Conservation (phyloP, 306 rosid genomes). For the Malus sylvestris region DNA sequence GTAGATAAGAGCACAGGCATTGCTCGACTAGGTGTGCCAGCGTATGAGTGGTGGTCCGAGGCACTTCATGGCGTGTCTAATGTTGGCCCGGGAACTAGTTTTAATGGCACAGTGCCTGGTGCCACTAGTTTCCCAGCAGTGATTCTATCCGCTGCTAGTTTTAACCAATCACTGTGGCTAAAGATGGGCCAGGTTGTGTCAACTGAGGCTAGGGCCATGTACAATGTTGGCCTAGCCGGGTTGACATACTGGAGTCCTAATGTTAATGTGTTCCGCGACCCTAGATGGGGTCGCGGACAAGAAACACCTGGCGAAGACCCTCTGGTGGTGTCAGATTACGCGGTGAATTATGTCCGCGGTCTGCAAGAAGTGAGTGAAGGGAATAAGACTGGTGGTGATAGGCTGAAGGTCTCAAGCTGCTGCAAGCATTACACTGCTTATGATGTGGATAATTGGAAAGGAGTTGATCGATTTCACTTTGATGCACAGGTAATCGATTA, state of each 20-base stretch:
- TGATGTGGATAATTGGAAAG: conserved; percentile 74
- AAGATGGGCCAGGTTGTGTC: conserved; percentile 71
- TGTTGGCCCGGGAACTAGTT: conserved; percentile 54
- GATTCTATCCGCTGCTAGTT: conserved; percentile 60
- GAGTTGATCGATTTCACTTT: conserved; percentile 60
- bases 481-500: conserved; percentile 52
- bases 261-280: conserved; percentile 70
- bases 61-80: conserved; percentile 74
- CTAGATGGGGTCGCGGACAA: conserved; percentile 74
- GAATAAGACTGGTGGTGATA: conserved; percentile 29
- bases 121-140: conserved; percentile 71
- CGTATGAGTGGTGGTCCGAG: conserved; percentile 82
- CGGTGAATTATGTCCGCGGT: conserved; percentile 60
- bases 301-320: conserved; percentile 91
- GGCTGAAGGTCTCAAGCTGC: conserved; percentile 80
- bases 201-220: conserved; percentile 78
- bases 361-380: conserved; percentile 51
- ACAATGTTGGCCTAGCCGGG: conserved; percentile 67
- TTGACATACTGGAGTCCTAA: conserved; percentile 84
- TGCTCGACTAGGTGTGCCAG: conserved; percentile 55
- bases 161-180: conserved; percentile 49
- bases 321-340: conserved; percentile 50
- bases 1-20: conserved; percentile 35
- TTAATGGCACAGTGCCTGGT: conserved; percentile 47
- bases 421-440: conserved; percentile 90